Evolutionary conservation across 495 filamentous ascomycete genomes (phyloP).

Genomic region (Xylaria venustula): DNA sequence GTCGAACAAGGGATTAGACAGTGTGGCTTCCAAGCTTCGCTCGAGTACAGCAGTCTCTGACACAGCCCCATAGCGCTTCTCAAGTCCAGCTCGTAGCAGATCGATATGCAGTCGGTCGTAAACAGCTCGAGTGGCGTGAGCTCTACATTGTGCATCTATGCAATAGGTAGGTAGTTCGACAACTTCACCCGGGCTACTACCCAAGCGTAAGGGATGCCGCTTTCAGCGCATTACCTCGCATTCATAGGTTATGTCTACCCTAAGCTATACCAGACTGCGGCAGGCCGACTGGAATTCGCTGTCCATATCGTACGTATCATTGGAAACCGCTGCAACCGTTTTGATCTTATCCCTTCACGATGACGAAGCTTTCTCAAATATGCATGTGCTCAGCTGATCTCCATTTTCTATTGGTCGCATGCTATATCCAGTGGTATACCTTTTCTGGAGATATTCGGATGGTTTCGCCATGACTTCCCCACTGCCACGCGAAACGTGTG

Average conservation of each 20-base stretch:
- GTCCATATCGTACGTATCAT: slow-evolving; percentile 1
- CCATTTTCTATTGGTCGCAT: slow-evolving; percentile 1
- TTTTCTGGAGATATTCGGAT: not conserved
- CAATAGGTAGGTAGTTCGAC: not conserved
- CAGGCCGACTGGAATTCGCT: slow-evolving; percentile 6
- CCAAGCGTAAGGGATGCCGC: not conserved
- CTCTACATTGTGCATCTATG: not conserved
- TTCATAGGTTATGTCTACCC: not conserved
- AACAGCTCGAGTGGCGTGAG: slow-evolving; percentile 11
- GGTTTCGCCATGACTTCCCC: not conserved
- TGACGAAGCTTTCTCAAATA: slow-evolving; percentile 7
- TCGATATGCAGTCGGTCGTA: slow-evolving; percentile 11
- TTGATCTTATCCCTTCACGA: not conserved
- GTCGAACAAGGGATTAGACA: not conserved
- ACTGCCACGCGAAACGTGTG: slow-evolving; percentile 8
- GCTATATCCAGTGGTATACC: not conserved
- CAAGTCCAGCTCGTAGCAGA: not conserved
- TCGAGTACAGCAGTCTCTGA: not conserved
- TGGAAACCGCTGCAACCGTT: slow-evolving; percentile 7
- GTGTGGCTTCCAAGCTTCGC: not conserved
- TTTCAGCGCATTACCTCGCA: not conserved
- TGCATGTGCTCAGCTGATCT: not conserved
- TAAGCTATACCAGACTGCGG: not conserved
- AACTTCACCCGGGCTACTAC: slow-evolving; percentile 1
- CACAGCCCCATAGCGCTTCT: not conserved